These are phyloP conservation scores for Pseudogymnoascus pannorum DNA, from an alignment of 2,329 filamentous ascomycete genomes.

Conservation along the genomic window DNA sequence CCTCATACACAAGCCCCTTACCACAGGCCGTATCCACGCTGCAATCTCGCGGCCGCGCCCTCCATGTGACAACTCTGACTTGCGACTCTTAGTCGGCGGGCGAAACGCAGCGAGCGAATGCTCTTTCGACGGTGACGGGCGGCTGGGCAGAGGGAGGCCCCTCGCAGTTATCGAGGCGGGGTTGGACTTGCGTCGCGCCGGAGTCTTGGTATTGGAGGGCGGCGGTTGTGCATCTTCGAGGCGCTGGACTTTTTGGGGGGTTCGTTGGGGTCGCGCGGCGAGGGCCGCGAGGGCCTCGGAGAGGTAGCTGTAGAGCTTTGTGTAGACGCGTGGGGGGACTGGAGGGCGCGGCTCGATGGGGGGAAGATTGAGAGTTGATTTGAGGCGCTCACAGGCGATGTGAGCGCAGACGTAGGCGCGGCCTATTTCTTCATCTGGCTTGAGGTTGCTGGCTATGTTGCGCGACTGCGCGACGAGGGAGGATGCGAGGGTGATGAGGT, in stretches of 20 bases:
- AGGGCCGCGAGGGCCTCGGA: slow-evolving; percentile 71
- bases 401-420: slow-evolving; percentile 78
- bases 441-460: slow-evolving; percentile 67
- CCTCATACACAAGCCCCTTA: slow-evolving; percentile 57
- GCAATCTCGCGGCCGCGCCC: slow-evolving; percentile 34
- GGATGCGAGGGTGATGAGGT: slow-evolving; percentile 63
- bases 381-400: slow-evolving; percentile 81
- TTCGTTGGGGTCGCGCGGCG: slow-evolving; percentile 31
- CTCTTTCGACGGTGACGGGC: slow-evolving; percentile 40
- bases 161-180: not conserved
- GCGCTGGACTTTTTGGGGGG: slow-evolving; percentile 21
- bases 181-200: slow-evolving; percentile 21
- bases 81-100: slow-evolving; percentile 20
- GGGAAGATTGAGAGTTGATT: slow-evolving; percentile 68
- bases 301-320: slow-evolving; percentile 73
- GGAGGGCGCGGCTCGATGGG: slow-evolving; percentile 69
- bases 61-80: slow-evolving; percentile 17
- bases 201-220: slow-evolving; percentile 1
- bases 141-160: slow-evolving; percentile 18
- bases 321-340: slow-evolving; percentile 73
- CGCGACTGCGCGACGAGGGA: slow-evolving; percentile 76
- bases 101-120: slow-evolving; percentile 34
- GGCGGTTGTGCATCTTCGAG: not conserved
- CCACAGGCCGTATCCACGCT: slow-evolving; percentile 61
- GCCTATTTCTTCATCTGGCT: slow-evolving; percentile 81